These are phyloP conservation scores for Geotrichum reessii DNA, from an alignment of 1,139 yeast species.

Conservation along the genomic window DNA sequence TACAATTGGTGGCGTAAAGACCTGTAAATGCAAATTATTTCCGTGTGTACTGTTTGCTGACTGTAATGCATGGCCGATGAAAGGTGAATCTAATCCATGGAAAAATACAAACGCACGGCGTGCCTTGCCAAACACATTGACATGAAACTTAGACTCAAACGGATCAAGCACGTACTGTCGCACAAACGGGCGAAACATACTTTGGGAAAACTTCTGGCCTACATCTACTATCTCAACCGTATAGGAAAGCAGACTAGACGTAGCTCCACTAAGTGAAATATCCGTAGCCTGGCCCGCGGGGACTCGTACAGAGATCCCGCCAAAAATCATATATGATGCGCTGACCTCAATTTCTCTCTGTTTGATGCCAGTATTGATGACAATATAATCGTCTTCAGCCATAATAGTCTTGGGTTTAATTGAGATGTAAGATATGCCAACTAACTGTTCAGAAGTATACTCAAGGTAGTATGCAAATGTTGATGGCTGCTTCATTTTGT, in stretches of 20 bases:
- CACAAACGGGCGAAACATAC: slow-evolving; percentile 50
- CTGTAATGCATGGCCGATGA: slow-evolving; percentile 49
- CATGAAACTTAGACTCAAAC: slow-evolving; percentile 70
- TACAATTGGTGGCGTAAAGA: slow-evolving; percentile 28
- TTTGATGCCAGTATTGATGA: slow-evolving; percentile 36
- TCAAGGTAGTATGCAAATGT: slow-evolving; percentile 9
- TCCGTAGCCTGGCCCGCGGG: slow-evolving; percentile 42
- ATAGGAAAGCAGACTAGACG: slow-evolving; percentile 56
- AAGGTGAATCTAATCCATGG: slow-evolving; percentile 70
- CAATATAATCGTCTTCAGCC: neutral
- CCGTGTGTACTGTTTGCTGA: slow-evolving; percentile 2
- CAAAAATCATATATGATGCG: slow-evolving; percentile 11
- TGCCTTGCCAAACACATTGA: slow-evolving; percentile 40
- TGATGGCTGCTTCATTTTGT: slow-evolving; percentile 6
- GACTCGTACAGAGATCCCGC: slow-evolving; percentile 14
- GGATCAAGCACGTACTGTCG: slow-evolving; percentile 61
- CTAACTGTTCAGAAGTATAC: slow-evolving; percentile 7
- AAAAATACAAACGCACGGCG: slow-evolving; percentile 38
- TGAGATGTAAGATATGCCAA: neutral
- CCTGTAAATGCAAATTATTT: slow-evolving; percentile 33
- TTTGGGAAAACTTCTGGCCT: slow-evolving; percentile 4
- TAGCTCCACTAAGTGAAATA: slow-evolving; percentile 47
- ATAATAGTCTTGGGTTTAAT: neutral
- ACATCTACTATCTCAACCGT: slow-evolving; percentile 30
- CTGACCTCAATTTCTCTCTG: slow-evolving; percentile 6